phyloP scores from a whole-genome alignment of 176 grass and related monocot species.

The Metroxylon sagu region DNA sequence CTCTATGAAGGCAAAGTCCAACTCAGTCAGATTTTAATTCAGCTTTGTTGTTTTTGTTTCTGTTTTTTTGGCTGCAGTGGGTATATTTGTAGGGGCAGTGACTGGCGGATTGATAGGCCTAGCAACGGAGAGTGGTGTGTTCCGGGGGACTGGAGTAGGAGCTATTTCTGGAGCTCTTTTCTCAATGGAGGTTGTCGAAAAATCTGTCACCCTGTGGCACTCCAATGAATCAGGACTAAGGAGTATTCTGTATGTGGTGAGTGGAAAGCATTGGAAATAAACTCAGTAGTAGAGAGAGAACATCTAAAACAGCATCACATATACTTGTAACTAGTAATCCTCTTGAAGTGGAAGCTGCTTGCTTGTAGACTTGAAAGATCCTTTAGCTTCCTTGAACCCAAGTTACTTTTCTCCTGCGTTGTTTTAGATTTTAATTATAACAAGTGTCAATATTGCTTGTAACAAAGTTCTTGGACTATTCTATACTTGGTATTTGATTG shows the following conservation, averaged over 20 bases:
- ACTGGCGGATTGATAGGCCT: conserved; percentile 78
- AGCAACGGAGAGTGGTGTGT: conserved; percentile 78
- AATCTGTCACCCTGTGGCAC: conserved; percentile 65
- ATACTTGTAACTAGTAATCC: too few relatives aligned
- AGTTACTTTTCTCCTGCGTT: too few relatives aligned
- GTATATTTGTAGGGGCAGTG: conserved; percentile 61
- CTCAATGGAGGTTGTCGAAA: conserved; percentile 87
- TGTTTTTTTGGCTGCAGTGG: conserved; percentile 34
- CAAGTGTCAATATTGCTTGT: too few relatives aligned
- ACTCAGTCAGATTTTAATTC: too few relatives aligned
- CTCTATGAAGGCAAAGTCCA: too few relatives aligned
- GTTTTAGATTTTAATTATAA: too few relatives aligned
- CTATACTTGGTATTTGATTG: too few relatives aligned
- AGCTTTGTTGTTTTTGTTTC: neutral
- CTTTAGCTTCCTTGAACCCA: too few relatives aligned
- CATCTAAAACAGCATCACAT: too few relatives aligned
- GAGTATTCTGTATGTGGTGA: conserved; percentile 78
- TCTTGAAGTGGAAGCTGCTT: too few relatives aligned
- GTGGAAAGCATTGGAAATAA: neutral
- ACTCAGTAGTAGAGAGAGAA: too few relatives aligned
- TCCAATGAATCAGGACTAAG: conserved; percentile 56
- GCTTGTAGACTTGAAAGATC: too few relatives aligned
- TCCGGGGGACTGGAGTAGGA: conserved; percentile 76
- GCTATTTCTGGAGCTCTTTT: conserved; percentile 79
- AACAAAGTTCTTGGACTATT: neutral